phyloP scores from a whole-genome alignment of 768 basidiomycete species.

The Pisolithus albus region DNA sequence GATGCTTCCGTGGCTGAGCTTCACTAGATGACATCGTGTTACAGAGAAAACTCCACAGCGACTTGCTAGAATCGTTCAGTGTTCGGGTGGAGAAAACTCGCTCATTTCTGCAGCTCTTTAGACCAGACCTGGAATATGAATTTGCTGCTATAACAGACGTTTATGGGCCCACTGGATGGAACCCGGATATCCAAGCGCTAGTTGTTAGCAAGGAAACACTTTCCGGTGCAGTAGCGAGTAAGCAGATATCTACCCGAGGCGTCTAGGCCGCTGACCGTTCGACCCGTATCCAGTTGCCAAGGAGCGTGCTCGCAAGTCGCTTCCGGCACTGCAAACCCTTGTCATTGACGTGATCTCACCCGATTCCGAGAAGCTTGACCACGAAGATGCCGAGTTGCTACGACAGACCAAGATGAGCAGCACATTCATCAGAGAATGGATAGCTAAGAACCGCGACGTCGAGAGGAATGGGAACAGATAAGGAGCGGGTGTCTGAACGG shows the following conservation, averaged over 20 bases:
- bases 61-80: conserved; percentile 57
- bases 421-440: conserved; percentile 88
- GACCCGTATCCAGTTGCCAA: conserved; percentile 47
- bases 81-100: conserved; percentile 52
- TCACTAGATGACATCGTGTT: conserved; percentile 62
- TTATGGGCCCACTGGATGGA: conserved; percentile 85
- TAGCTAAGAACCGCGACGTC: conserved; percentile 31
- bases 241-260: conserved; percentile 20
- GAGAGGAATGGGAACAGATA: not conserved
- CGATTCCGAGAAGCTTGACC: conserved; percentile 49
- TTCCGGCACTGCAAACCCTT: conserved; percentile 60
- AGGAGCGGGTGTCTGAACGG: not conserved
- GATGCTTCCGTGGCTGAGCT: conserved; percentile 7
- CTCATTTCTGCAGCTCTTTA: conserved; percentile 66
- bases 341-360: conserved; percentile 88
- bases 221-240: conserved; percentile 66
- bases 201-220: conserved; percentile 90
- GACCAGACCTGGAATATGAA: conserved; percentile 56
- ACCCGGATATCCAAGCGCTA: conserved; percentile 83
- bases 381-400: conserved; percentile 60
- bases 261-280: not conserved
- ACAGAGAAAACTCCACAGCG: conserved; percentile 59
- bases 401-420: conserved; percentile 90
- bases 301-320: conserved; percentile 44
- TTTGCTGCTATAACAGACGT: conserved; percentile 77